A percentile compares a stretch with the other conserved stretches of the same genome.
Conservation (phyloP, 2,329 filamentous ascomycete genomes). For the Shiraia sp. region DNA sequence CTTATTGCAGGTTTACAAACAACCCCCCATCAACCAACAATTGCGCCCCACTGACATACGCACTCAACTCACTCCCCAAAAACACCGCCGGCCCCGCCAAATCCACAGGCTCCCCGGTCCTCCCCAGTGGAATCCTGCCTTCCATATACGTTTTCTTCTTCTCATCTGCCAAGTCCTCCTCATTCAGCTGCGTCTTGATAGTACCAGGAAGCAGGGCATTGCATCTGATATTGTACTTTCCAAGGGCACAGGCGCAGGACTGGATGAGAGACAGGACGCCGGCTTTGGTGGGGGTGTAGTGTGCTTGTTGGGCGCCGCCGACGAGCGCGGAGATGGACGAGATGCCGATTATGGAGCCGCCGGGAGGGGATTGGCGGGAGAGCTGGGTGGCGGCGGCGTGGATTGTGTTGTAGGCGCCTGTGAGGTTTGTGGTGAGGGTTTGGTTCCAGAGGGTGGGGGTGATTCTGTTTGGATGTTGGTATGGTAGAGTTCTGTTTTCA, state of each 20-base stretch:
- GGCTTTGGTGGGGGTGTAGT: constrained; percentile 87
- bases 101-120: constrained; percentile 59
- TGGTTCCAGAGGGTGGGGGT: constrained; percentile 69
- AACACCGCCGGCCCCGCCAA: constrained; percentile 85
- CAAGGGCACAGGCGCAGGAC: constrained; percentile 77
- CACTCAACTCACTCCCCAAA: constrained; percentile 71
- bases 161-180: constrained; percentile 75
- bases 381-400: constrained; percentile 87
- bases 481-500: too few relatives aligned
- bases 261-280: constrained; percentile 82
- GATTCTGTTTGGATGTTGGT: constrained; percentile 53
- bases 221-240: constrained; percentile 75
- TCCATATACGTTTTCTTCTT: constrained; percentile 79
- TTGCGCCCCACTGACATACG: constrained; percentile 71
- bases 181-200: constrained; percentile 81
- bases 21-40: constrained; percentile 84
- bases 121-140: constrained; percentile 72
- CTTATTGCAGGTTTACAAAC: constrained; percentile 73
- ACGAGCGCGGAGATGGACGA: constrained; percentile 75
- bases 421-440: constrained; percentile 80
- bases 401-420: constrained; percentile 84
- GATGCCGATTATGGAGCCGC: constrained; percentile 79
- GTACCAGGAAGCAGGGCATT: constrained; percentile 85
- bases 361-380: constrained; percentile 63
- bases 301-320: constrained; percentile 76